Evolutionary conservation across 345 rosid species (phyloP).

Genomic region (Dipteronia sinensis): DNA sequence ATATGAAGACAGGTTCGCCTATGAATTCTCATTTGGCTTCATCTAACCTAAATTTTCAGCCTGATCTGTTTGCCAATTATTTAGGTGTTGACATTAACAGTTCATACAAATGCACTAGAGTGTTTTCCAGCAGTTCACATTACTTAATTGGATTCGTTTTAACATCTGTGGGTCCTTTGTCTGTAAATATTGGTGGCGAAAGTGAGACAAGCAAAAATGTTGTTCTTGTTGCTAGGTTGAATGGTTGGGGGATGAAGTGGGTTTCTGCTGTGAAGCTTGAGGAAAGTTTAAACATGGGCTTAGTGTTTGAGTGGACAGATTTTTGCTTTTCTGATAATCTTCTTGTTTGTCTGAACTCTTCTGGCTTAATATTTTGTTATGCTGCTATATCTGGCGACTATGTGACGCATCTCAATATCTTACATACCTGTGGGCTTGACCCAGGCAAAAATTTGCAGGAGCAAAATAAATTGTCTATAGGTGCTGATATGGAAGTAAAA

Average conservation of each 20-base stretch:
- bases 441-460: slow-evolving; percentile 34
- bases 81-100: slow-evolving; percentile 32
- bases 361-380: slow-evolving; percentile 67
- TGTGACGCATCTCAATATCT: slow-evolving; percentile 61
- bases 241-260: slow-evolving; percentile 76
- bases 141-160: slow-evolving; percentile 77
- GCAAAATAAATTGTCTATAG: slow-evolving; percentile 30
- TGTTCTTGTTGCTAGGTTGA: slow-evolving; percentile 64
- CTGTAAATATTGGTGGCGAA: slow-evolving; percentile 36
- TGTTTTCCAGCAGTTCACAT: slow-evolving; percentile 78
- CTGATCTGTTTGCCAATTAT: slow-evolving; percentile 31
- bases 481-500: slow-evolving; percentile 32
- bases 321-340: slow-evolving; percentile 75
- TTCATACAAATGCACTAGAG: slow-evolving; percentile 64
- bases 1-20: slow-evolving; percentile 33
- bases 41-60: slow-evolving; percentile 33
- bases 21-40: slow-evolving; percentile 32
- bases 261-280: slow-evolving; percentile 68
- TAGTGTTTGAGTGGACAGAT: slow-evolving; percentile 68
- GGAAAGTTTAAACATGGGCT: slow-evolving; percentile 41
- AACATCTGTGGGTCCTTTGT: slow-evolving; percentile 39
- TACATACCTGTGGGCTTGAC: slow-evolving; percentile 49
- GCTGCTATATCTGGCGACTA: slow-evolving; percentile 65
- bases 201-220: slow-evolving; percentile 39
- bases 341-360: slow-evolving; percentile 80